phyloP scores from a whole-genome alignment of 768 basidiomycete genomes.

The Lepiota subincarnata region DNA sequence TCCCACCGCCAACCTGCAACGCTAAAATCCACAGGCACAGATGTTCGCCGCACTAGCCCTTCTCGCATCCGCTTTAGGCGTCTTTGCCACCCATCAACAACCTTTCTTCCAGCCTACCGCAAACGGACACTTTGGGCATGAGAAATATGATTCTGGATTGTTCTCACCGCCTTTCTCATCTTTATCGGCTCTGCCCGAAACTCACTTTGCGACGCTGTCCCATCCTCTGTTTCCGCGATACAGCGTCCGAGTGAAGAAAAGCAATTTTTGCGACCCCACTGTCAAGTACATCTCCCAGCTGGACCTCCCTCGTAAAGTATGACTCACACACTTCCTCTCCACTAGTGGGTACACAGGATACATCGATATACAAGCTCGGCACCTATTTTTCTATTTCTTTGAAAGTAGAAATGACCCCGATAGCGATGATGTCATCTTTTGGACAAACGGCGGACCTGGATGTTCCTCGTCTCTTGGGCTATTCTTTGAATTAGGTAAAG shows the following conservation, averaged over 20 bases:
- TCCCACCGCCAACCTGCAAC: not conserved
- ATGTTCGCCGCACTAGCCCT: not conserved
- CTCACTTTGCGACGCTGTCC: conserved; percentile 19
- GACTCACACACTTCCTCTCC: not conserved
- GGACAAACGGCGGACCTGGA: conserved; percentile 46
- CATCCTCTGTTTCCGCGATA: conserved; percentile 53
- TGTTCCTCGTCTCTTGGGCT: conserved; percentile 50
- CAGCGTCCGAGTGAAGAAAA: conserved; percentile 55
- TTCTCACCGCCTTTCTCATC: conserved; percentile 12
- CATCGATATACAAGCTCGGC: conserved; percentile 59
- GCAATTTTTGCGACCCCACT: conserved; percentile 50
- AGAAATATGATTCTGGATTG: conserved; percentile 11
- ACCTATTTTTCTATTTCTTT: conserved; percentile 77
- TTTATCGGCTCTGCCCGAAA: conserved; percentile 10
- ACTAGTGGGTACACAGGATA: conserved; percentile 43
- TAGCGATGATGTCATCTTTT: conserved; percentile 61
- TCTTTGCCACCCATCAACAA: not conserved
- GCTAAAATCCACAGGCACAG: not conserved
- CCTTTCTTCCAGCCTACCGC: not conserved
- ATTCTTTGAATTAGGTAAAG: conserved; percentile 54
- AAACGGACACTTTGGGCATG: not conserved
- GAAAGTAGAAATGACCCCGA: conserved; percentile 62
- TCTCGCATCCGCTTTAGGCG: not conserved
- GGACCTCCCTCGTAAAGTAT: not conserved
- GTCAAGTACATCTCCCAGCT: conserved; percentile 38